Evolutionary conservation across 306 rosid species (phyloP), one percentile per base, ranked within the genome.

Genomic region (Myrica gale): DNA sequence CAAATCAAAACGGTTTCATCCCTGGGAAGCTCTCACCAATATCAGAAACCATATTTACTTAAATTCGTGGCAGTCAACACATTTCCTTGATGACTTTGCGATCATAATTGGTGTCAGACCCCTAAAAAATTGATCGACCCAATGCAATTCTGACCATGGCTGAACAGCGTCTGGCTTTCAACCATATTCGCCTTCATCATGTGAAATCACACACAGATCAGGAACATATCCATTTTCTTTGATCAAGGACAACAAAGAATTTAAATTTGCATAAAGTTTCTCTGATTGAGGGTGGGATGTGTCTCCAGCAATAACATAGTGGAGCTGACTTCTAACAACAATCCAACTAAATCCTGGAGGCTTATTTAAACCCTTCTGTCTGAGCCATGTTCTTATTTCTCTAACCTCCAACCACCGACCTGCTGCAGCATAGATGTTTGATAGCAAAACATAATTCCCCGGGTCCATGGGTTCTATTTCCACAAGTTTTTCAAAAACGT

Each of bases 261-360:
- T 65, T 58, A 87, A 75, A 61, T 53, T 84, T 15, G 65, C 81
- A 74, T 87, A 84, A 51, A 87, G 79, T 41, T n/a, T 52, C 17
- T 73, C 76, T 7, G 90, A 81, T 20, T 71, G 74, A 50, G 58
- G 74, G 65, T 87, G 86, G 73, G 82, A 76, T 42, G 79, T 66
- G 51, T 87, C 88, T 37, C 74, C 76, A 1, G 82, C 78, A 52
- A 83, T 72, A 45, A 87, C 84, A 68, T 60, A 79, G 16, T 79
- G 86, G 19, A 79, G 79, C 55, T 76, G 81, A 67, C 69, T 73
- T 57, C 79, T 74, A 63, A 81, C 80, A 67, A 76, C 76, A 71
- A 84, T 86, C 90, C 88, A 86, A 69, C 90, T 86, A 63, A 48
- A 68, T 74, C 84, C 84, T 0, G 84, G 86, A 57, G 84, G 19